A percentile compares a stretch with the other conserved stretches of the same genome.
These are phyloP conservation scores for Sanghuangporus sanghuang DNA, from an alignment of 1,284 basidiomycete genomes.

Conservation along the genomic window DNA sequence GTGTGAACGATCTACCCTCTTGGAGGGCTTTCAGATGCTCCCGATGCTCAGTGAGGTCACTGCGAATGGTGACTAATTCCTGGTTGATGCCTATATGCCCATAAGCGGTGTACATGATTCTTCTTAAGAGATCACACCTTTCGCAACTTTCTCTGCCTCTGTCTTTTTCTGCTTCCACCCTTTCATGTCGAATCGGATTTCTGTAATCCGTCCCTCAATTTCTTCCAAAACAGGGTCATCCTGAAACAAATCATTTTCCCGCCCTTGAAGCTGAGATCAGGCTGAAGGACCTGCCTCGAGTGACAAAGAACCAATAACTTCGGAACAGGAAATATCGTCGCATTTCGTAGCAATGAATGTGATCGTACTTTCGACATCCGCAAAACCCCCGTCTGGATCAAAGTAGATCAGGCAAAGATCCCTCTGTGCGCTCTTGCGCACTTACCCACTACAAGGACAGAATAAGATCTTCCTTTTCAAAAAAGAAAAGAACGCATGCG, in stretches of 20 bases:
- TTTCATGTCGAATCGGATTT: constrained; percentile 32
- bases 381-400: constrained; percentile 28
- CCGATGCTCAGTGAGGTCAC: constrained; percentile 37
- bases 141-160: constrained; percentile 33
- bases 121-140: constrained; percentile 31
- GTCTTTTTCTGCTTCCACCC: constrained; percentile 40
- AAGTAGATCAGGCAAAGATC: constrained; percentile 22
- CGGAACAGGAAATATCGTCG: constrained; percentile 58
- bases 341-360: constrained; percentile 62
- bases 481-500: constrained; percentile 24
- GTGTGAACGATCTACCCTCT: constrained; percentile 39
- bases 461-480: neutral
- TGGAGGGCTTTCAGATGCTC: constrained; percentile 44
- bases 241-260: constrained; percentile 18
- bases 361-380: constrained; percentile 45
- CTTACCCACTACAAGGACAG: constrained; percentile 28
- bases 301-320: constrained; percentile 45
- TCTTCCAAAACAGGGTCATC: constrained; percentile 46
- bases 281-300: constrained; percentile 26
- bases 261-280: neutral
- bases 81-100: constrained; percentile 31
- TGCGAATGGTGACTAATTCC: constrained; percentile 37
- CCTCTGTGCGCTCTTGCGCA: constrained; percentile 42
- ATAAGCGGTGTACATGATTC: constrained; percentile 3
- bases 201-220: constrained; percentile 42